phyloP scores from a whole-genome alignment of 2,329 filamentous ascomycete genomes.

The Ciborinia camelliae region DNA sequence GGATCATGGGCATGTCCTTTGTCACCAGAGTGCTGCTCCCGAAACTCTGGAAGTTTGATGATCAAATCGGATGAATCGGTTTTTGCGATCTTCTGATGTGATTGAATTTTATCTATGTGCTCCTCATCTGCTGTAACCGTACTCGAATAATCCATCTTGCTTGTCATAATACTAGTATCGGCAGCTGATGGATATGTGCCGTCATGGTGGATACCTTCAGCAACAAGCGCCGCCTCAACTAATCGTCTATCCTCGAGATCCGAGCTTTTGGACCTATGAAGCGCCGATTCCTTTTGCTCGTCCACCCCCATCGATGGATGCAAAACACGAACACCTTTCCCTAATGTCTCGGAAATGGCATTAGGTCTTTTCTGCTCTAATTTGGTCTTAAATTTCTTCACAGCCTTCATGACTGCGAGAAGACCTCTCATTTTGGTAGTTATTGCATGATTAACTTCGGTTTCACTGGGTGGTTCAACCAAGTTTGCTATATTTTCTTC shows the following conservation, averaged over 20 bases:
- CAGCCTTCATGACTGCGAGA: slow-evolving; percentile 72
- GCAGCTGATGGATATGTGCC: slow-evolving; percentile 34
- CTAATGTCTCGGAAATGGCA: slow-evolving; percentile 57
- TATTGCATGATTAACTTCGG: slow-evolving; percentile 87
- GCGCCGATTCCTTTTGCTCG: slow-evolving; percentile 35
- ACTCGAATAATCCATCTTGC: slow-evolving; percentile 21
- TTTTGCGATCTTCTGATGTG: slow-evolving; percentile 22
- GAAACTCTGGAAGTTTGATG: not conserved
- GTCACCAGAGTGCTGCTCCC: slow-evolving; percentile 40
- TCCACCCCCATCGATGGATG: slow-evolving; percentile 52
- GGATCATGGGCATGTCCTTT: slow-evolving; percentile 64
- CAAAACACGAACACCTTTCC: slow-evolving; percentile 51
- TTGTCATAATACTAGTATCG: slow-evolving; percentile 9
- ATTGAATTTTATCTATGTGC: not conserved
- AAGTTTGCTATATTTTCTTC: slow-evolving; percentile 83
- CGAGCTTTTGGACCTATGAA: slow-evolving; percentile 47
- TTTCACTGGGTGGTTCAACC: slow-evolving; percentile 79
- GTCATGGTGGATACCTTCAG: slow-evolving; percentile 52
- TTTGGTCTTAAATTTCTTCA: slow-evolving; percentile 79
- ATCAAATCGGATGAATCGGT: slow-evolving; percentile 16
- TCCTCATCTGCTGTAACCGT: slow-evolving; percentile 7
- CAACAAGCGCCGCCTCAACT: slow-evolving; percentile 48
- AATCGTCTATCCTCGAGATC: slow-evolving; percentile 50
- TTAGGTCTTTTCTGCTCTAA: slow-evolving; percentile 53
- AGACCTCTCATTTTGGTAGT: slow-evolving; percentile 86